Conservation (phyloP, 306 rosid species). For the Luffa acutangula region DNA sequence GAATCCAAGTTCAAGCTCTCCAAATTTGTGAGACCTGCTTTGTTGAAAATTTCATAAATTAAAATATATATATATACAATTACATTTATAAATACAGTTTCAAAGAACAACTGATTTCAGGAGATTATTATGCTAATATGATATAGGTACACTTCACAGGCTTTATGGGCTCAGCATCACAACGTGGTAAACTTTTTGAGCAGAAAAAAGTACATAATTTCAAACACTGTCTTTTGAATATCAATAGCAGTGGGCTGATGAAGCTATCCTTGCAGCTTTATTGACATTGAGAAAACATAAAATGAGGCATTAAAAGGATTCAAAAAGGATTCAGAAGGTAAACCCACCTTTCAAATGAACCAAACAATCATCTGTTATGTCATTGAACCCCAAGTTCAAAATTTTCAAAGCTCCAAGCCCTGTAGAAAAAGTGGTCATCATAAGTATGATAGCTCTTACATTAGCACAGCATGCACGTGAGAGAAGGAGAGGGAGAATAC, state of each 20-base stretch:
- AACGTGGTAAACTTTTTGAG: not conserved
- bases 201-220: not conserved
- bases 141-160: not conserved
- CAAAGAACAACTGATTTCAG: not conserved
- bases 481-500: not conserved
- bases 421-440: conserved; percentile 22
- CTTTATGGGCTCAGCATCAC: not conserved
- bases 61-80: not conserved
- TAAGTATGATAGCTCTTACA: not conserved
- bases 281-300: not conserved
- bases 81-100: not conserved
- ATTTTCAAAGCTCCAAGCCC: conserved; percentile 66
- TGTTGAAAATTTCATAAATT: not conserved
- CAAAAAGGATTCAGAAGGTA: not conserved
- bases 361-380: conserved; percentile 59
- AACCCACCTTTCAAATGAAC: conserved; percentile 66
- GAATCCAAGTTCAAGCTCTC: conserved; percentile 92
- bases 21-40: conserved; percentile 62
- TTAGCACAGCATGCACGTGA: not conserved
- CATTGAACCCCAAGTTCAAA: conserved; percentile 70
- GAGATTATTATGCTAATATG: not conserved
- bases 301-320: not conserved
- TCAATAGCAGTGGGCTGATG: not conserved
- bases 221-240: not conserved
- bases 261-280: not conserved